Base-by-base conservation (phyloP, 352 stramenopile genomes). In the Phytophthora crassamura region DNA sequence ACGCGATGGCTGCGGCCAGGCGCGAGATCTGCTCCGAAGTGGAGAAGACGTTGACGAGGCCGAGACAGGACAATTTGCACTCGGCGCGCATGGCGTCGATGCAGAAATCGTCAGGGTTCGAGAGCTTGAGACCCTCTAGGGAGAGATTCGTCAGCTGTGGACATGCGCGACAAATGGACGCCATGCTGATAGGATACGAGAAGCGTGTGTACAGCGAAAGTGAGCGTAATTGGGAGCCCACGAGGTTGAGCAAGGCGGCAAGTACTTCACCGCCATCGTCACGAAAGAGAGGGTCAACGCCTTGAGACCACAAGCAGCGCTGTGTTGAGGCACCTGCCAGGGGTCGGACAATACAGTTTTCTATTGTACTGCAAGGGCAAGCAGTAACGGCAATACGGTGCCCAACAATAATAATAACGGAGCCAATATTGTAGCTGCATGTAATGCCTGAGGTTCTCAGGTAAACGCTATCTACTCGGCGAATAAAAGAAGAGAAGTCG, bases 51-150 rank as follows among this genome's bases (percentile, higher is more conserved):
- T 69, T 64, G 28, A 69, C 59, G 15, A 73, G 65, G 14, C 65
- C 59, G 25, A 73, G 25, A 53, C 65, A 67, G 0, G 39, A 33
- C 18, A 73, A 35, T 15, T 42, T 62, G 5, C 40, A 64, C 11
- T 58, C 12, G 5, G 16, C 53, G 39, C 22, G 56, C 22, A 59
- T 50, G 14, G 25, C 36, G 14, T 60, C 50, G 10, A 25, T 12
- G 10, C 50, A 63, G 20, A 73, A 60, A 35, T 28, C 50, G 11
- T 33, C 52, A 2, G 65, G 33, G 22, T 64, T 61, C 22, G 34
- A 34, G n/a, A 77, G 59, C 22, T 69, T 40, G 12, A 77, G 42
- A 14, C 50, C 68, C 42, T 77, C 59, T 38, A 77, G 59, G 22
- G 64, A 72, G 12, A 77, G 34, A 5, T 74, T 46, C 1, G 47